Evolutionary conservation across 805 yeast species (phyloP).

Genomic region (Candida oleophila): DNA sequence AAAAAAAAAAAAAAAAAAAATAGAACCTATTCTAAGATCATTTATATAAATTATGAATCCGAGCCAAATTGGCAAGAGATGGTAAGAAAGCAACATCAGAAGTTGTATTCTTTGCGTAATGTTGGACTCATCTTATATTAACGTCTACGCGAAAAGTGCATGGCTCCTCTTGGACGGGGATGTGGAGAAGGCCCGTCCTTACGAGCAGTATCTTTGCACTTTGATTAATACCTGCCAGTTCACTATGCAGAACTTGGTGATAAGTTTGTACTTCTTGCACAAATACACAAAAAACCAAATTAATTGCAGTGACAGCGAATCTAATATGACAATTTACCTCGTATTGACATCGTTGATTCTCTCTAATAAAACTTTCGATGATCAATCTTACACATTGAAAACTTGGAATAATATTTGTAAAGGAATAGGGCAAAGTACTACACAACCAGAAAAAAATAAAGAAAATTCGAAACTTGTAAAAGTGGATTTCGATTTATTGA

Average conservation of each 20-base stretch:
- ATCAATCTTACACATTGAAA: constrained; percentile 49
- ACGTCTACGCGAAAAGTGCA: constrained; percentile 1
- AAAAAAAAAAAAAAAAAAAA: neutral
- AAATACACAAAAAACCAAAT: constrained; percentile 15
- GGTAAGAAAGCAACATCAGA: neutral
- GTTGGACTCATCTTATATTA: constrained; percentile 1
- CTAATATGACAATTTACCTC: constrained; percentile 17
- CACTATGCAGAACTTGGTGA: constrained; percentile 19
- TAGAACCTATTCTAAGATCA: neutral
- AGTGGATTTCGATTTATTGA: constrained; percentile 23
- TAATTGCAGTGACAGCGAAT: constrained; percentile 5
- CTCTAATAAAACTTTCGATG: constrained; percentile 46
- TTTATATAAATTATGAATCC: neutral
- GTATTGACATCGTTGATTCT: constrained; percentile 25
- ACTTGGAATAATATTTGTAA: constrained; percentile 42
- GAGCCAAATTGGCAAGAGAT: neutral
- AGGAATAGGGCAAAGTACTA: constrained; percentile 12
- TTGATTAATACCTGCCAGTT: constrained; percentile 22
- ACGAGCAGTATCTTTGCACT: constrained; percentile 12
- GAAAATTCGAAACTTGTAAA: constrained; percentile 7
- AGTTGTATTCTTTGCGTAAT: neutral
- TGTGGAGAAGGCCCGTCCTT: neutral
- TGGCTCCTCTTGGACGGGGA: constrained; percentile 1
- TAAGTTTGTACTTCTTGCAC: constrained; percentile 24
- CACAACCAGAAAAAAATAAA: neutral